These are phyloP conservation scores for Ogataea allantospora DNA, from an alignment of 805 yeast genomes.

Conservation along the genomic window DNA sequence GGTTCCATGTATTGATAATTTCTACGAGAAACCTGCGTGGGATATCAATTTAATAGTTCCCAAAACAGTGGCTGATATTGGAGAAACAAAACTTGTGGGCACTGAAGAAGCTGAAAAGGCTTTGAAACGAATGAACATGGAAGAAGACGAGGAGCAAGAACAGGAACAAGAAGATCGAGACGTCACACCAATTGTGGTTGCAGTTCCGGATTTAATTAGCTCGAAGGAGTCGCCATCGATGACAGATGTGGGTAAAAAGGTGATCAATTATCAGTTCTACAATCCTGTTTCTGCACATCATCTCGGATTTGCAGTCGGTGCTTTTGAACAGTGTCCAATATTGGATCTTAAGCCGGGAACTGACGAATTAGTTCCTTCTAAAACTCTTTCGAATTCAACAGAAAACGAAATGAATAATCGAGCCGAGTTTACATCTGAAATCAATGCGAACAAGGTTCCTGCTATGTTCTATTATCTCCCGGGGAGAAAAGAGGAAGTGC, in stretches of 20 bases:
- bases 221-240: constrained; percentile 74
- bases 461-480: constrained; percentile 65
- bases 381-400: constrained; percentile 32
- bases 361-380: constrained; percentile 25
- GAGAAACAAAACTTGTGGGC: constrained; percentile 43
- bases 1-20: constrained; percentile 93
- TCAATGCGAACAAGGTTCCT: constrained; percentile 41
- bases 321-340: constrained; percentile 66
- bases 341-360: constrained; percentile 40
- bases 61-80: constrained; percentile 71
- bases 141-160: constrained; percentile 37
- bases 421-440: constrained; percentile 11
- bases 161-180: constrained; percentile 27
- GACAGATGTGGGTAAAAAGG: constrained; percentile 68
- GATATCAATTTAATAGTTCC: constrained; percentile 85
- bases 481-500: constrained; percentile 51
- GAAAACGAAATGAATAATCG: constrained; percentile 34
- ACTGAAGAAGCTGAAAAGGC: constrained; percentile 35
- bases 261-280: constrained; percentile 72
- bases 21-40: constrained; percentile 91
- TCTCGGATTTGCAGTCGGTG: constrained; percentile 92
- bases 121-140: constrained; percentile 25
- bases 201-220: constrained; percentile 68
- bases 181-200: constrained; percentile 53
- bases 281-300: constrained; percentile 93